A percentile compares a stretch with the other conserved stretches of the same genome.
Evolutionary conservation across 148 eudicot species (phyloP).

Genomic region (Salicornia ramosissima): DNA sequence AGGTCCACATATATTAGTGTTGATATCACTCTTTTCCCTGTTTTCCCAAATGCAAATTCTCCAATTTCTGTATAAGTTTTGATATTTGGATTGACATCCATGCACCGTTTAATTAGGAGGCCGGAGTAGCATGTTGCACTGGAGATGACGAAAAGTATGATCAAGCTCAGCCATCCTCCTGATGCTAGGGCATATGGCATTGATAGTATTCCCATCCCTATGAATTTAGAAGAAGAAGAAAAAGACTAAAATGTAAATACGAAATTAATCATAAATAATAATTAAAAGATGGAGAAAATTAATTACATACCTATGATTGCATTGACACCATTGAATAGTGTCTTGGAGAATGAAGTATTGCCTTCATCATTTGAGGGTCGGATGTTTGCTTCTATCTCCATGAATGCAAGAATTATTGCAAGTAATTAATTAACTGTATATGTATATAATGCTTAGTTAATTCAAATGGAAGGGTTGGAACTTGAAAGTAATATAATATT

Average conservation of each 20-base stretch:
- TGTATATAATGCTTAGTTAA: too few relatives aligned
- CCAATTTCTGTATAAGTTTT: slow-evolving; percentile 41
- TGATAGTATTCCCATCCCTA: slow-evolving; percentile 50
- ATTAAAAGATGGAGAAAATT: too few relatives aligned
- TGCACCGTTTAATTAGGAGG: slow-evolving; percentile 36
- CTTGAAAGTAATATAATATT: too few relatives aligned
- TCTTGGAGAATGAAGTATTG: slow-evolving; percentile 28
- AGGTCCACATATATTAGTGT: slow-evolving; percentile 34
- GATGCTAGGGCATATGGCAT: slow-evolving; percentile 46
- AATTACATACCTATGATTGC: slow-evolving; percentile 27
- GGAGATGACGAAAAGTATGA: slow-evolving; percentile 32
- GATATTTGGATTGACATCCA: slow-evolving; percentile 37
- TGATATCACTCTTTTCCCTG: slow-evolving; percentile 36
- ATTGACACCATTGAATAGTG: slow-evolving; percentile 29
- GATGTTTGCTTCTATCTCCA: slow-evolving; percentile 21
- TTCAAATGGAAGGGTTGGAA: too few relatives aligned
- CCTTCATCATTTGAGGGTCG: slow-evolving; percentile 11
- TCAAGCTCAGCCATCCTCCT: slow-evolving; percentile 55
- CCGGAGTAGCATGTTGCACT: slow-evolving; percentile 36
- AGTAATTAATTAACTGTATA: too few relatives aligned
- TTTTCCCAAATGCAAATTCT: slow-evolving; percentile 35
- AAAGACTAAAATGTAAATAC: too few relatives aligned
- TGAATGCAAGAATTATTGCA: too few relatives aligned
- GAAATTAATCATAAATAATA: too few relatives aligned
- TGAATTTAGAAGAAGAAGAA: too few relatives aligned